Conservation (phyloP, 257 asterid species). For the Apocynum venetum region DNA sequence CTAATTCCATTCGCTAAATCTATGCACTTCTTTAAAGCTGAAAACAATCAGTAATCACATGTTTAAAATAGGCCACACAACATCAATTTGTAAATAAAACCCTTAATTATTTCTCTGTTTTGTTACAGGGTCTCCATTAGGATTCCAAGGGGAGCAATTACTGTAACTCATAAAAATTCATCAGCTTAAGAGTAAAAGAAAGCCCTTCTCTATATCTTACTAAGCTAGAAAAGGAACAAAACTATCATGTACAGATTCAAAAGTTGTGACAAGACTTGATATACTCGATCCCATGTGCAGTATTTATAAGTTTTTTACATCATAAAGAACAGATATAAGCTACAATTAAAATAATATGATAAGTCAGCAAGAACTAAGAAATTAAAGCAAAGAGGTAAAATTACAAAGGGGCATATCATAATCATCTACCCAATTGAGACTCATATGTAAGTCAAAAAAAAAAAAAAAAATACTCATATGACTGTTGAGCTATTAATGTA, state of each 20-base stretch:
- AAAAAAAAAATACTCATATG: background rate
- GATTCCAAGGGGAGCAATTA: background rate
- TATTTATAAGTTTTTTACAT: background rate
- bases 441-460: too few relatives aligned
- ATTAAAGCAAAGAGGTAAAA: background rate
- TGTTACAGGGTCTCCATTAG: background rate
- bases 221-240: background rate
- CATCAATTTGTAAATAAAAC: background rate
- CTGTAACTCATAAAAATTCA: background rate
- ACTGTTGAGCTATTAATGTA: background rate
- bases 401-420: background rate
- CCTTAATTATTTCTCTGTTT: background rate
- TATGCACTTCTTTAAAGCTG: background rate
- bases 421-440: background rate
- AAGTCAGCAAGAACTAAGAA: constrained; percentile 5
- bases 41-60: background rate
- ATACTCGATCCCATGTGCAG: background rate
- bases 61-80: background rate
- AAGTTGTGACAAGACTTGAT: background rate
- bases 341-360: background rate
- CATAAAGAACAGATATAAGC: background rate
- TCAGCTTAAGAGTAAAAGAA: background rate
- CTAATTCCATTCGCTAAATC: background rate
- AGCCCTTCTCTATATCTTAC: background rate
- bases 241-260: background rate